Percentiles rank a stretch among this genome's conserved stretches.
These are phyloP conservation scores for Aspergillus sclerotiicarbonarius DNA, from an alignment of 495 filamentous ascomycete species.

Conservation along the genomic window DNA sequence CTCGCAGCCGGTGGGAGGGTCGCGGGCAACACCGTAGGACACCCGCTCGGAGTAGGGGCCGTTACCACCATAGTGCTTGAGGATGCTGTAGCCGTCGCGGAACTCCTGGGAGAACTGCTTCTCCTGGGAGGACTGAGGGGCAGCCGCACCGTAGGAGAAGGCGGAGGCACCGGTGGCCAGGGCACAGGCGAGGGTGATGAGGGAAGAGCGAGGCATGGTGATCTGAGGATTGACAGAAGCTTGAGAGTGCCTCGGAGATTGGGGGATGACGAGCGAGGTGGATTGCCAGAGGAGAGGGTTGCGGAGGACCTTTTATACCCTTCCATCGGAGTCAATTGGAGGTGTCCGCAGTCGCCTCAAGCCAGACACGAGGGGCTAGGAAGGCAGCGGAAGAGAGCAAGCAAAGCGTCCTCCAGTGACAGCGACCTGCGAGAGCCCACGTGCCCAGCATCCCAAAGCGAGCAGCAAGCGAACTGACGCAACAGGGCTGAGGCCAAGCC, in stretches of 20 bases:
- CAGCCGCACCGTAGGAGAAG: neutral
- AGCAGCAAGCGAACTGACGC: neutral
- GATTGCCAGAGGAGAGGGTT: neutral
- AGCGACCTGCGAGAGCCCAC: neutral
- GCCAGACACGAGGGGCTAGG: neutral
- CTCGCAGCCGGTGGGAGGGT: slow-evolving; percentile 22
- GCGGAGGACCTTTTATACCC: neutral
- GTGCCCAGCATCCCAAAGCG: slow-evolving; percentile 2
- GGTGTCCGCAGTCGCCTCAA: neutral
- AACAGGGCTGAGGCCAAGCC: neutral
- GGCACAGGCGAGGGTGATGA: neutral
- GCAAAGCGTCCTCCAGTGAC: neutral
- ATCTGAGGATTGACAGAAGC: neutral
- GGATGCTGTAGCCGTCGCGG: slow-evolving; percentile 20
- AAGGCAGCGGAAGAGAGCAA: neutral
- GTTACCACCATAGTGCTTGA: slow-evolving; percentile 21
- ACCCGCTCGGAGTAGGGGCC: slow-evolving; percentile 23
- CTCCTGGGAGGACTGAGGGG: slow-evolving; percentile 1
- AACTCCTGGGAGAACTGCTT: slow-evolving; percentile 25
- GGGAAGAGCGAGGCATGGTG: neutral
- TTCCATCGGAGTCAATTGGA: neutral
- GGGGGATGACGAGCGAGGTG: neutral
- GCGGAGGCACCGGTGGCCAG: neutral
- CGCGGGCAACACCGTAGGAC: slow-evolving; percentile 21
- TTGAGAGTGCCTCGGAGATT: neutral